Conservation (phyloP, 2,329 filamentous ascomycete genomes). For the Calonectria honghensis region DNA sequence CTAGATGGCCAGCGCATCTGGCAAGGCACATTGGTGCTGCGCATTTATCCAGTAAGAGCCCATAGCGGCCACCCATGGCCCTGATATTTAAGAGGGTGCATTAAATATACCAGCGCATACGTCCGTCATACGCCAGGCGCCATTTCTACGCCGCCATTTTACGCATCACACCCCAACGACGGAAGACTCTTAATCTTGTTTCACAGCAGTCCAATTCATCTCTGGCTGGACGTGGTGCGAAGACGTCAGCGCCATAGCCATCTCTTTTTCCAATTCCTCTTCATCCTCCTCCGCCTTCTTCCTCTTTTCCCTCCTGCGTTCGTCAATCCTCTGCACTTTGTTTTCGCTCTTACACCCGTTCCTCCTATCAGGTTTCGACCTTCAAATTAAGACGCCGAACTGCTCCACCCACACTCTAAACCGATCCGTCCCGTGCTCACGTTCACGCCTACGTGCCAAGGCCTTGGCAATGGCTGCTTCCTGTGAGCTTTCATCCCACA, state of each 20-base stretch:
- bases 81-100: conserved; percentile 6
- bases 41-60: conserved; percentile 20
- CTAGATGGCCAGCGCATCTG: conserved; percentile 8
- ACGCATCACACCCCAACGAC: background rate
- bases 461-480: conserved; percentile 18
- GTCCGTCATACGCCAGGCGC: conserved; percentile 17
- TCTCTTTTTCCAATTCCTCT: background rate
- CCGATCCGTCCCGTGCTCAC: conserved; percentile 27
- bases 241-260: background rate
- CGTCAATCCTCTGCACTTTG: background rate
- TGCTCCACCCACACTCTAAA: conserved; percentile 23
- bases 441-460: conserved; percentile 21
- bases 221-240: background rate
- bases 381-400: conserved; percentile 10
- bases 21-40: background rate
- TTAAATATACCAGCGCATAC: conserved; percentile 23
- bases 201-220: background rate
- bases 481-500: conserved; percentile 19
- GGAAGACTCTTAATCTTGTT: conserved; percentile 15
- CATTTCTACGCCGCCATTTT: background rate
- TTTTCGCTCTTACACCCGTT: conserved; percentile 3
- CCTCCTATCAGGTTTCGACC: background rate
- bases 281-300: no score
- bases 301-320: background rate
- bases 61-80: background rate